Conservation (phyloP, 2,329 filamentous ascomycete species). For the Aspergillus phoenicis region DNA sequence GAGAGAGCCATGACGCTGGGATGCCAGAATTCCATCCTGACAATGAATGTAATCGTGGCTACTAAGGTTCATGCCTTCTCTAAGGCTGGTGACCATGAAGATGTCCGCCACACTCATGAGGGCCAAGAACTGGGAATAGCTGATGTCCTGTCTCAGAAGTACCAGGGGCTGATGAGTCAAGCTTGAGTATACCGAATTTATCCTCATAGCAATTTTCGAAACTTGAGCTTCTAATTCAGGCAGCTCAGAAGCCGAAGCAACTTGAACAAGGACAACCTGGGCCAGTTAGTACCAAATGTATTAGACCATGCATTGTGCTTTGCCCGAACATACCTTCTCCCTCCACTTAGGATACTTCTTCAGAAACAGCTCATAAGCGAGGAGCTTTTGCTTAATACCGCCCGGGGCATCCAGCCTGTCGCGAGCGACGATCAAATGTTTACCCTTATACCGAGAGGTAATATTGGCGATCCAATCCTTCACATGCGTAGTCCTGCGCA, state of each 20-base stretch:
- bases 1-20: slow-evolving; percentile 81
- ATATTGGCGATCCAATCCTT: slow-evolving; percentile 76
- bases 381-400: slow-evolving; percentile 87
- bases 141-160: slow-evolving; percentile 90
- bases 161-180: slow-evolving; percentile 88
- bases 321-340: slow-evolving; percentile 57
- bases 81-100: slow-evolving; percentile 88
- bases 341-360: slow-evolving; percentile 88
- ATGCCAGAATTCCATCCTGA: slow-evolving; percentile 73
- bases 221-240: slow-evolving; percentile 82
- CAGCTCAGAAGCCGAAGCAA: slow-evolving; percentile 83
- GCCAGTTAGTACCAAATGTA: slow-evolving; percentile 3
- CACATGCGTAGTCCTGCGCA: slow-evolving; percentile 72
- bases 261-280: slow-evolving; percentile 83
- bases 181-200: slow-evolving; percentile 86
- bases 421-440: slow-evolving; percentile 85
- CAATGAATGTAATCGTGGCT: slow-evolving; percentile 91
- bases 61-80: slow-evolving; percentile 95
- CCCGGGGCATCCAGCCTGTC: slow-evolving; percentile 92
- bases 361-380: slow-evolving; percentile 87
- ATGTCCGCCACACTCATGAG: slow-evolving; percentile 84
- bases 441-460: slow-evolving; percentile 77
- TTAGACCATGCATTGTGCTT: background rate
- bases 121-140: slow-evolving; percentile 88
- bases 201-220: slow-evolving; percentile 87